Evolutionary conservation across 495 filamentous ascomycete genomes (phyloP).

Genomic region (Daldinia loculata): DNA sequence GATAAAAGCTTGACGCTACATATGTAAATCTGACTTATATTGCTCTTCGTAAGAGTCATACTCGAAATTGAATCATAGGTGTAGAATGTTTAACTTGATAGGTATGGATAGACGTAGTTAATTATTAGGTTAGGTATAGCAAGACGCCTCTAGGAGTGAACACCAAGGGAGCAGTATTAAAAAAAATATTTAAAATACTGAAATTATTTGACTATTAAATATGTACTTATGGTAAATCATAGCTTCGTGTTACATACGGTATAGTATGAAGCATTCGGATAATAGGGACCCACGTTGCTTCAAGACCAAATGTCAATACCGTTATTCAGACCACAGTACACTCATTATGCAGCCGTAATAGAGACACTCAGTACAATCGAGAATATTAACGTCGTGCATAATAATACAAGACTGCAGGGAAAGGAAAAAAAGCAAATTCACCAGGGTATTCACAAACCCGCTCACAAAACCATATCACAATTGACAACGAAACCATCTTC

Average conservation of each 20-base stretch:
- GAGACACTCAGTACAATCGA: background rate
- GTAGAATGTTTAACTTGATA: background rate
- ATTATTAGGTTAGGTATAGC: background rate
- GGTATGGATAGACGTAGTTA: background rate
- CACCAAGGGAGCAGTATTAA: background rate
- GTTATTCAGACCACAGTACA: background rate
- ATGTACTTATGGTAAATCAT: background rate
- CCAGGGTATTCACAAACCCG: constrained; percentile 14
- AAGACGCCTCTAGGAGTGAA: background rate
- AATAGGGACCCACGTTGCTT: background rate
- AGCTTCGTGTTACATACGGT: background rate
- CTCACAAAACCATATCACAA: constrained; percentile 14
- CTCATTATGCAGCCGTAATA: background rate
- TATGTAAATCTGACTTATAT: background rate
- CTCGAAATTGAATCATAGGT: background rate
- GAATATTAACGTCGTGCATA: background rate
- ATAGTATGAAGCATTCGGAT: background rate
- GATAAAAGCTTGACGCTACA: background rate
- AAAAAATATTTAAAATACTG: background rate
- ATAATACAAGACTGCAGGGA: constrained; percentile 2
- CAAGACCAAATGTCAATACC: background rate
- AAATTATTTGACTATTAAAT: background rate
- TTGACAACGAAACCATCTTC: constrained; percentile 19
- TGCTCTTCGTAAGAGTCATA: background rate
- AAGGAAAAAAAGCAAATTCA: background rate